These are phyloP conservation scores for Nicotiana noctiflora DNA, from an alignment of 257 asterid species.

Conservation along the genomic window DNA sequence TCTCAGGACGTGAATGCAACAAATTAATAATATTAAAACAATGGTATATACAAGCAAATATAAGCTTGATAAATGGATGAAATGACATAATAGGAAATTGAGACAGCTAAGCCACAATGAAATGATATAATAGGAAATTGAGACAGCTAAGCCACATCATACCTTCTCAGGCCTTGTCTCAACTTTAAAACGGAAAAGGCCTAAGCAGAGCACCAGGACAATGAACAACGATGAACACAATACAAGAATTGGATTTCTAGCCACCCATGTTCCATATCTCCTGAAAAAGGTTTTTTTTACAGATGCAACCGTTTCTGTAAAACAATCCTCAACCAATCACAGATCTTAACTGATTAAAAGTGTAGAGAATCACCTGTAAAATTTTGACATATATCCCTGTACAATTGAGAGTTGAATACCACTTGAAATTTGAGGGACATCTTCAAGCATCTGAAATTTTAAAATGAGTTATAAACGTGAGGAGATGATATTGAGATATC, in stretches of 20 bases:
- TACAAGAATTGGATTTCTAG: slow-evolving; percentile 81
- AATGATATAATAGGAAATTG: background rate
- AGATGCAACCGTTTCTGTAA: slow-evolving; percentile 21
- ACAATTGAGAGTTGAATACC: slow-evolving; percentile 91
- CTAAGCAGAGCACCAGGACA: slow-evolving; percentile 79
- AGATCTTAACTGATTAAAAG: slow-evolving; percentile 10
- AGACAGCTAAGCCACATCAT: background rate
- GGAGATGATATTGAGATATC: slow-evolving; percentile 3
- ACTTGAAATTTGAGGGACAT: slow-evolving; percentile 70
- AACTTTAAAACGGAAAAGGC: slow-evolving; percentile 82
- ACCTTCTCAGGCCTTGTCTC: slow-evolving; percentile 99
- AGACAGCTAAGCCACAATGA: background rate
- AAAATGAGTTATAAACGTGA: background rate
- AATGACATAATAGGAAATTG: background rate
- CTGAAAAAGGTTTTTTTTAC: slow-evolving; percentile 38
- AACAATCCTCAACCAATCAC: slow-evolving; percentile 9
- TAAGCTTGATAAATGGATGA: background rate
- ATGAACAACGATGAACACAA: slow-evolving; percentile 69
- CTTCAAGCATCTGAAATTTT: slow-evolving; percentile 77
- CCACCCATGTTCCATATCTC: slow-evolving; percentile 99
- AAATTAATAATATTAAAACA: background rate
- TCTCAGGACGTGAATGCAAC: slow-evolving; percentile 11
- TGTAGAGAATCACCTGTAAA: slow-evolving; percentile 61
- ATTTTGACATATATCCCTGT: slow-evolving; percentile 95
- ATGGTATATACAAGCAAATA: background rate